Conservation (phyloP, 495 filamentous ascomycete genomes). For the Entonaema liquescens region DNA sequence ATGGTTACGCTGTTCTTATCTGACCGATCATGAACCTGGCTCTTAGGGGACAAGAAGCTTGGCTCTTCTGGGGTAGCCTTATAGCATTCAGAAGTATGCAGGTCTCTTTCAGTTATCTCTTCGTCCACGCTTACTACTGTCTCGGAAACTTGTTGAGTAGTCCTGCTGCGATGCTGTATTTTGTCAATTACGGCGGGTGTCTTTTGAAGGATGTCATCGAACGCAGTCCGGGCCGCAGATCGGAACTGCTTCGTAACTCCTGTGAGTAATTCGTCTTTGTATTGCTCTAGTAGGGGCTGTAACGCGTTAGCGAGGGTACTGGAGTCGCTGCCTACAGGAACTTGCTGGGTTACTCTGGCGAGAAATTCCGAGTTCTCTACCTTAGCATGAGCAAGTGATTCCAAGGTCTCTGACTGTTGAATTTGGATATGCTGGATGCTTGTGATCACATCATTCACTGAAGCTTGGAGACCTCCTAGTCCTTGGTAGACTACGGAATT, state of each 20-base stretch:
- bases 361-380: conserved; percentile 20
- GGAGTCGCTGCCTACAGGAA: not conserved
- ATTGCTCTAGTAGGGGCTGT: conserved; percentile 13
- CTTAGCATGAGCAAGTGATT: conserved; percentile 18
- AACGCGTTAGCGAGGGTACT: conserved; percentile 1
- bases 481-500: not conserved
- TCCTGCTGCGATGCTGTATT: not conserved
- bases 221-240: conserved; percentile 13
- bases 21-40: not conserved
- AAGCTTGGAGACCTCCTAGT: not conserved
- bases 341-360: conserved; percentile 1
- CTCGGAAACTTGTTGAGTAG: not conserved
- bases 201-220: not conserved
- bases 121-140: not conserved
- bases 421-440: conserved; percentile 1
- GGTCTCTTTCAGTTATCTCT: not conserved
- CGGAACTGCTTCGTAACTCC: conserved; percentile 19
- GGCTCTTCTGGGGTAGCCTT: not conserved
- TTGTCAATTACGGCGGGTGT: not conserved
- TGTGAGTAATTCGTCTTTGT: not conserved
- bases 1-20: conserved; percentile 3
- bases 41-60: not conserved
- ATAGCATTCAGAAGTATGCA: not conserved
- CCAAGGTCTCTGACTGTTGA: conserved; percentile 9
- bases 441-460: not conserved